These are phyloP conservation scores for Podospora comata DNA, from an alignment of 495 filamentous ascomycete genomes.

Conservation along the genomic window DNA sequence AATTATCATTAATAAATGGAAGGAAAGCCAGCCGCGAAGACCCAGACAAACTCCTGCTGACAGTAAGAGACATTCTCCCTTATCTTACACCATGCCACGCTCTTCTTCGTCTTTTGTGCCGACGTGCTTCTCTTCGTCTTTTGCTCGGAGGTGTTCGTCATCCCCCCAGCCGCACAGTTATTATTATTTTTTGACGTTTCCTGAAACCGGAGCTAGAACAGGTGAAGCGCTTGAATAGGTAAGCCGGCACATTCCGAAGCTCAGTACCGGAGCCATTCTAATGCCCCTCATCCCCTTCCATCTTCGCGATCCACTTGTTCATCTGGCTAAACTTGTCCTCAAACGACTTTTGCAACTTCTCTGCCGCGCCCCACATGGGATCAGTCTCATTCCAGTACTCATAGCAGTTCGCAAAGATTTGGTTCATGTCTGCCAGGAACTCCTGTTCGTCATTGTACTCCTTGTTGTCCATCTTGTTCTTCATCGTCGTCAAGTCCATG, in stretches of 20 bases:
- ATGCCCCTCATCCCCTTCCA: conserved; percentile 41
- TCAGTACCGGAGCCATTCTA: conserved; percentile 12
- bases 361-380: conserved; percentile 45
- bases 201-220: not conserved
- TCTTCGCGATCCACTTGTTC: conserved; percentile 50
- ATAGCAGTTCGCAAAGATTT: conserved; percentile 51
- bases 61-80: not conserved
- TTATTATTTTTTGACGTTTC: not conserved
- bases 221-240: not conserved
- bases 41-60: not conserved
- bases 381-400: conserved; percentile 43
- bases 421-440: conserved; percentile 47
- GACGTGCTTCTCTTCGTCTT: not conserved
- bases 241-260: not conserved
- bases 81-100: not conserved
- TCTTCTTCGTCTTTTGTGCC: not conserved
- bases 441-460: conserved; percentile 43
- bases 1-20: not conserved
- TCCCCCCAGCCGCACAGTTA: not conserved
- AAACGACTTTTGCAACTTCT: conserved; percentile 49
- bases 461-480: conserved; percentile 45
- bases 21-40: not conserved
- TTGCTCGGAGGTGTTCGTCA: not conserved
- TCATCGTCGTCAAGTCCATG: conserved; percentile 51
- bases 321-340: conserved; percentile 49